phyloP scores from a whole-genome alignment of 495 filamentous ascomycete species.

The Neurospora sp. region DNA sequence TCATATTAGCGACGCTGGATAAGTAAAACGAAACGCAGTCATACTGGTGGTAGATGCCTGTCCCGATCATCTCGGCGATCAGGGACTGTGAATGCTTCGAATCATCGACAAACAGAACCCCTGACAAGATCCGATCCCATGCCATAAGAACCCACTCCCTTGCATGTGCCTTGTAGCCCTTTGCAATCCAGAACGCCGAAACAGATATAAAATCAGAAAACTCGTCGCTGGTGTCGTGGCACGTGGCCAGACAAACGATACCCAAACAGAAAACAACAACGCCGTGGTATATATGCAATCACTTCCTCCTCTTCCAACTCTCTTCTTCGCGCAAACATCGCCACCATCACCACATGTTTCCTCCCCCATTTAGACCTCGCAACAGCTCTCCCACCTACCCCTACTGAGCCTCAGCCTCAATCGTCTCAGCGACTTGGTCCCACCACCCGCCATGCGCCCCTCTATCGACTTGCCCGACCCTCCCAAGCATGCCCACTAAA shows the following conservation, averaged over 20 bases:
- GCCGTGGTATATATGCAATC: neutral
- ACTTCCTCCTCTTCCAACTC: neutral
- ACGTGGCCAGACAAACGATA: neutral
- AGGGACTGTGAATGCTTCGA: neutral
- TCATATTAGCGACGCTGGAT: neutral
- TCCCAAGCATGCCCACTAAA: constrained; percentile 68
- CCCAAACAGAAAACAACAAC: neutral
- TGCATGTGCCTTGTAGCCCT: neutral
- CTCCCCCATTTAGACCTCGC: too few species aligned
- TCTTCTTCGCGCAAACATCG: neutral
- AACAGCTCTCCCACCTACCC: too few species aligned
- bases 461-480: constrained; percentile 70
- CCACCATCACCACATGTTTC: too few species aligned
- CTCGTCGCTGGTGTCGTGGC: neutral
- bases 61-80: neutral
- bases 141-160: neutral
- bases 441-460: constrained; percentile 71
- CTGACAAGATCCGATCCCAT: neutral
- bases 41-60: neutral
- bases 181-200: neutral
- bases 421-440: constrained; percentile 50
- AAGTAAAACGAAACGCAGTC: neutral
- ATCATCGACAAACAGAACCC: neutral
- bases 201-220: neutral
- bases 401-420: constrained; percentile 20